phyloP scores from a whole-genome alignment of 257 asterid species.

The Solanum pennellii region DNA sequence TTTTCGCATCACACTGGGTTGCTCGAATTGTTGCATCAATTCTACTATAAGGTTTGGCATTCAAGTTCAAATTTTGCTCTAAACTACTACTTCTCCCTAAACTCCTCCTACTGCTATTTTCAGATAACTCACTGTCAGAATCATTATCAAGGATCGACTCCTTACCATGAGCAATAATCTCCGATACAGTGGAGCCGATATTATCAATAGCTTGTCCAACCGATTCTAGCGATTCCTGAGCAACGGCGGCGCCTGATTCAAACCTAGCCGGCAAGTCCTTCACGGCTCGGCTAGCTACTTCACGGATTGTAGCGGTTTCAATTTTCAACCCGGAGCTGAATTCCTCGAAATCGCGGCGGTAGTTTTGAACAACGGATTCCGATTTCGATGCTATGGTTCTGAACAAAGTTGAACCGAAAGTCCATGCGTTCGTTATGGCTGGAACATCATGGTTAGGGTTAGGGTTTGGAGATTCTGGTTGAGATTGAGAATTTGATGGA shows the following conservation, averaged over 20 bases:
- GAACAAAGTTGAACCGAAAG: slow-evolving; percentile 50
- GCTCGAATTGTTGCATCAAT: slow-evolving; percentile 46
- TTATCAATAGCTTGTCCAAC: slow-evolving; percentile 77
- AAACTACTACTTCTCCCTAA: not conserved
- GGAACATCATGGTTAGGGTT: slow-evolving; percentile 2
- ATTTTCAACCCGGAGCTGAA: slow-evolving; percentile 53
- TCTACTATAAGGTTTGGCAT: slow-evolving; percentile 64
- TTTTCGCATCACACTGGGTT: slow-evolving; percentile 48
- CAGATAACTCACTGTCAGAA: slow-evolving; percentile 17
- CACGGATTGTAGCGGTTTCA: slow-evolving; percentile 63
- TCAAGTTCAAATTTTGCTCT: slow-evolving; percentile 10
- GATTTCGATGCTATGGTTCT: slow-evolving; percentile 60
- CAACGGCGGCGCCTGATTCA: slow-evolving; percentile 79
- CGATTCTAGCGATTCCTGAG: slow-evolving; percentile 75
- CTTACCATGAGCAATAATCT: slow-evolving; percentile 42
- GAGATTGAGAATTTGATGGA: slow-evolving; percentile 14
- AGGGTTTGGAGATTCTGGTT: slow-evolving; percentile 12
- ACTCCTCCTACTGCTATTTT: slow-evolving; percentile 2
- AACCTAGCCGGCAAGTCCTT: slow-evolving; percentile 60
- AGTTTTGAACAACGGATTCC: slow-evolving; percentile 58
- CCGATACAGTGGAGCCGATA: slow-evolving; percentile 54
- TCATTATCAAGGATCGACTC: slow-evolving; percentile 37
- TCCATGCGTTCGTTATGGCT: slow-evolving; percentile 27
- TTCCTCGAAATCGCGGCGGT: slow-evolving; percentile 65
- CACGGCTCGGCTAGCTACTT: slow-evolving; percentile 71